These are phyloP conservation scores for Leptomonas pyrrhocoris DNA, from an alignment of 208 protist species.

Conservation along the genomic window DNA sequence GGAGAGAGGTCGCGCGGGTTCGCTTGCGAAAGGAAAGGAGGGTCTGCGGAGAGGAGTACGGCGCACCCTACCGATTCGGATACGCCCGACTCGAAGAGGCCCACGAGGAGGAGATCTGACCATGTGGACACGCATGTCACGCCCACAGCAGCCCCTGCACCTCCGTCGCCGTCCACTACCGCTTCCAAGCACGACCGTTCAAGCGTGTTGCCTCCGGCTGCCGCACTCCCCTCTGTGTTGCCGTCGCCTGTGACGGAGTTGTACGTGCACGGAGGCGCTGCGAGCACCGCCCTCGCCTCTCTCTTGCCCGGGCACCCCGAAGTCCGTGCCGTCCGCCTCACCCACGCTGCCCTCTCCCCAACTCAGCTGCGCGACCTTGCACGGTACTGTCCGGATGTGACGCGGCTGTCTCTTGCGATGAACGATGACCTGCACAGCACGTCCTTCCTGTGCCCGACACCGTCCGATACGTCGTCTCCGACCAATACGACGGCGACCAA, in stretches of 20 bases:
- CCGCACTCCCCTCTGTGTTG: not conserved
- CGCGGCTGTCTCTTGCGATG: constrained; percentile 60
- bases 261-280: constrained; percentile 25
- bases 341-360: constrained; percentile 39
- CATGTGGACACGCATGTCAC: too few relatives aligned
- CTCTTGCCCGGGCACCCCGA: constrained; percentile 43
- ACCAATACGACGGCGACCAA: constrained; percentile 14
- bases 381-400: constrained; percentile 46
- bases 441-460: constrained; percentile 44
- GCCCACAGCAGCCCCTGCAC: too few relatives aligned
- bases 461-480: constrained; percentile 29
- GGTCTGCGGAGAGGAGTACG: too few relatives aligned
- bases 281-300: constrained; percentile 14
- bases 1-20: not conserved
- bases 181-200: too few relatives aligned
- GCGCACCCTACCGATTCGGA: too few relatives aligned
- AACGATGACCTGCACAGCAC: constrained; percentile 43
- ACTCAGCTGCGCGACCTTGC: constrained; percentile 43
- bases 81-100: too few relatives aligned
- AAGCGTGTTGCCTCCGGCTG: too few relatives aligned
- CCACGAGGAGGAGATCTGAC: too few relatives aligned
- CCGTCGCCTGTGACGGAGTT: constrained; percentile 3
- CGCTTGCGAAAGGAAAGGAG: too few relatives aligned
- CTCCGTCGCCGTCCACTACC: too few relatives aligned
- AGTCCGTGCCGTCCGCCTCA: constrained; percentile 43